phyloP scores from a whole-genome alignment of 768 basidiomycete species.

The Xerocomellus dryophilus region DNA sequence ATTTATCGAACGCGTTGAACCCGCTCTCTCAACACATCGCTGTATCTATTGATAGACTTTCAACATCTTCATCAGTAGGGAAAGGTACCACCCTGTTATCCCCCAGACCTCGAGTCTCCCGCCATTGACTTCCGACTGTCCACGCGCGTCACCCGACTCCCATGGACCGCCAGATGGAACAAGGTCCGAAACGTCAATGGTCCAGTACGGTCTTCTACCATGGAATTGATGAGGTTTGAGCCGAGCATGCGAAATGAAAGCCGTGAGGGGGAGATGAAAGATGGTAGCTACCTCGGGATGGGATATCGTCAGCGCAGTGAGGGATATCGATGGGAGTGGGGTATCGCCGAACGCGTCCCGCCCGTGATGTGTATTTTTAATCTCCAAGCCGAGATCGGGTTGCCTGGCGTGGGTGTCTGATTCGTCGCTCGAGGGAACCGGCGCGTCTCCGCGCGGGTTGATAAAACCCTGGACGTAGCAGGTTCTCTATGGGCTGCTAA shows the following conservation, averaged over 20 bases:
- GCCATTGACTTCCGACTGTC: constrained; percentile 41
- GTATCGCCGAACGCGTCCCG: constrained; percentile 10
- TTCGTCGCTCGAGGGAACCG: neutral
- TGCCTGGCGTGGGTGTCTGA: constrained; percentile 2
- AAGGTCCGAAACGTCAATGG: constrained; percentile 66
- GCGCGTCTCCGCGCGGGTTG: constrained; percentile 13
- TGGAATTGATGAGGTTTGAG: constrained; percentile 56
- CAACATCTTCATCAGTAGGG: constrained; percentile 55
- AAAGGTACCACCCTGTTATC: constrained; percentile 80
- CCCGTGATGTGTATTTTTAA: neutral
- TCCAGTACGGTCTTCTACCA: constrained; percentile 53
- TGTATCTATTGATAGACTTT: constrained; percentile 40
- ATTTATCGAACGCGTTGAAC: neutral
- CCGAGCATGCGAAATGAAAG: constrained; percentile 45
- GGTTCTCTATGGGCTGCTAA: neutral
- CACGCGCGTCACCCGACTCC: constrained; percentile 32
- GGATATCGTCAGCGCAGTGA: constrained; percentile 51
- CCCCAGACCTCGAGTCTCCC: constrained; percentile 75
- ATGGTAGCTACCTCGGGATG: constrained; percentile 62
- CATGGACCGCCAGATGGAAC: constrained; percentile 27
- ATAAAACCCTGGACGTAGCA: constrained; percentile 38
- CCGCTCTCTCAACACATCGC: neutral
- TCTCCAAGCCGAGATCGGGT: neutral
- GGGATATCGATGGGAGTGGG: constrained; percentile 59
- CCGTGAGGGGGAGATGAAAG: constrained; percentile 68